Evolutionary conservation across 2,329 filamentous ascomycete genomes (phyloP).

Genomic region (Dryadomyces quercus-mongolicae): DNA sequence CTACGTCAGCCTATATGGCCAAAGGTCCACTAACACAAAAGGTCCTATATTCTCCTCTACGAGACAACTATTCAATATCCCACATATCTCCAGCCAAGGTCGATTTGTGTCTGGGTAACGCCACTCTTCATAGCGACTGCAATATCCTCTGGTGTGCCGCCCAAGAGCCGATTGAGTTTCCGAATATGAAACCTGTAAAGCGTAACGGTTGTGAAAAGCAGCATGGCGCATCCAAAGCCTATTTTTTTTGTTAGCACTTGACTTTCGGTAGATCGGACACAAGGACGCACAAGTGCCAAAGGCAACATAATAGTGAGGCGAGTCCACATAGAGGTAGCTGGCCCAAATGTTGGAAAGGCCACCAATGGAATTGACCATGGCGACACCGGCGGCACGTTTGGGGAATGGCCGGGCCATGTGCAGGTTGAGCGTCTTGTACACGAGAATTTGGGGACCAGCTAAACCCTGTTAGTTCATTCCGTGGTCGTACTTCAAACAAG

Average conservation of each 20-base stretch:
- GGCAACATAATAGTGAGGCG: slow-evolving; percentile 13
- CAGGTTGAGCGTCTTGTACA: slow-evolving; percentile 18
- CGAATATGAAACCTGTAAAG: slow-evolving; percentile 12
- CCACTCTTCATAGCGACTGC: slow-evolving; percentile 13
- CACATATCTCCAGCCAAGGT: slow-evolving; percentile 15
- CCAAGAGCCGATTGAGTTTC: slow-evolving; percentile 12
- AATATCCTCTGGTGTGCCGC: slow-evolving; percentile 12
- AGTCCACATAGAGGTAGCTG: slow-evolving; percentile 19
- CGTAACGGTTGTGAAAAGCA: slow-evolving; percentile 11
- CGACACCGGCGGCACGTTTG: slow-evolving; percentile 27
- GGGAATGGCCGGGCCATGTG: slow-evolving; percentile 25
- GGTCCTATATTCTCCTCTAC: too few species aligned
- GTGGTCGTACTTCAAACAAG: too few species aligned
- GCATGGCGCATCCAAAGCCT: slow-evolving; percentile 10
- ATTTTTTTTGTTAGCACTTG: not conserved
- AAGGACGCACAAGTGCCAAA: slow-evolving; percentile 8
- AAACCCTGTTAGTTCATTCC: slow-evolving; percentile 12
- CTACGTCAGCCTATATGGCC: too few species aligned
- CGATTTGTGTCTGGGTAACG: slow-evolving; percentile 14
- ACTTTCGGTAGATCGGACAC: not conserved
- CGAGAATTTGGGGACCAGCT: slow-evolving; percentile 24
- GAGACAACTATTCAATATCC: slow-evolving; percentile 7
- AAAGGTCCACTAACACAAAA: too few species aligned
- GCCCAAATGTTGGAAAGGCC: slow-evolving; percentile 22
- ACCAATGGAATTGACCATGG: slow-evolving; percentile 25